Evolutionary conservation across 768 basidiomycete genomes (phyloP).

Genomic region (Calocera cornea): DNA sequence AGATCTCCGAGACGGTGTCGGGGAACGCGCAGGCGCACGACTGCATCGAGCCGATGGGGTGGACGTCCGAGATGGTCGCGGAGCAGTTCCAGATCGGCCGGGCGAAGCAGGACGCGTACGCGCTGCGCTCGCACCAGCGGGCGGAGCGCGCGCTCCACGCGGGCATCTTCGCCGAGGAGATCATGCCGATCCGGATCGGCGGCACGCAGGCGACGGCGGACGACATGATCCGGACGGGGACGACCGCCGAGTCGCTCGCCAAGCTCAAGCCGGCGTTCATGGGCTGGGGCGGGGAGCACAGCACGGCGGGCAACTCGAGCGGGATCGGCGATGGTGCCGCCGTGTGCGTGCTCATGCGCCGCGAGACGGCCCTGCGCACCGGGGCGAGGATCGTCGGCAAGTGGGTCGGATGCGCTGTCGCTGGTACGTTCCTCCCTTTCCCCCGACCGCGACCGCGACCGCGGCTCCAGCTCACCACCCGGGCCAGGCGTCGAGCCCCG

Average conservation of each 20-base stretch:
- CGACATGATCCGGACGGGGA: slow-evolving; percentile 77
- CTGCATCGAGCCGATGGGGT: slow-evolving; percentile 79
- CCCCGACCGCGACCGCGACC: neutral
- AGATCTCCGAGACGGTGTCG: slow-evolving; percentile 45
- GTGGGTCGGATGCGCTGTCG: slow-evolving; percentile 62
- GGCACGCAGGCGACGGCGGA: slow-evolving; percentile 57
- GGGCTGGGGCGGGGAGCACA: slow-evolving; percentile 54
- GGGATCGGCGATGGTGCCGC: slow-evolving; percentile 90
- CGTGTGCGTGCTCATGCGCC: slow-evolving; percentile 65
- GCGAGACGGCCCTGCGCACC: slow-evolving; percentile 58
- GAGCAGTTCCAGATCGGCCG: slow-evolving; percentile 45
- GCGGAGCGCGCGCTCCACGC: slow-evolving; percentile 54
- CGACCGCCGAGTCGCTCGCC: slow-evolving; percentile 61
- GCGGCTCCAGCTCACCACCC: neutral
- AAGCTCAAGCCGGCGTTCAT: slow-evolving; percentile 80
- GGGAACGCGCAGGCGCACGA: slow-evolving; percentile 53
- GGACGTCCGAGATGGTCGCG: slow-evolving; percentile 35
- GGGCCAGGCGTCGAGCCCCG: slow-evolving; percentile 55
- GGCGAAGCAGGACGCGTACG: slow-evolving; percentile 77
- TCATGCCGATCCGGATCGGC: slow-evolving; percentile 68
- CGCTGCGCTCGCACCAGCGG: slow-evolving; percentile 72
- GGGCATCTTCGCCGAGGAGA: slow-evolving; percentile 75
- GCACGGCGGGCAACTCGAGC: slow-evolving; percentile 76
- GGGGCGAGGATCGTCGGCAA: slow-evolving; percentile 73
- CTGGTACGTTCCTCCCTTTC: slow-evolving; percentile 34